Conservation (phyloP, 140 eudicot genomes). For the Bidens hawaiensis region DNA sequence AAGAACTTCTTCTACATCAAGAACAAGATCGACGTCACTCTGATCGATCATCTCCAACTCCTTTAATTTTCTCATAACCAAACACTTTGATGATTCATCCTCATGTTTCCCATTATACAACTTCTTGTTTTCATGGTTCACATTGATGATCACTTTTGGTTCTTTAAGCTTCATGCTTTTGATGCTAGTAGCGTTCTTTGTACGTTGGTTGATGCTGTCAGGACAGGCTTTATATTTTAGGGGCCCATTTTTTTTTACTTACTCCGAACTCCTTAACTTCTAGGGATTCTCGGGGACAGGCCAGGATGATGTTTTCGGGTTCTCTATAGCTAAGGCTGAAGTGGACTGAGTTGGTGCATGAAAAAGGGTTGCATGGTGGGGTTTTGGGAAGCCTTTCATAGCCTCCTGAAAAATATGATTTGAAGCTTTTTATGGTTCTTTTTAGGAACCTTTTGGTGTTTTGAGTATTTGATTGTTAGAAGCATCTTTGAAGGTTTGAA, state of each 20-base stretch:
- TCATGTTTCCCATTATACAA: background rate
- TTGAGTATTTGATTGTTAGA: conserved; percentile 26
- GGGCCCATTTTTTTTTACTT: too few species aligned
- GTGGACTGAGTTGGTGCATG: conserved; percentile 20
- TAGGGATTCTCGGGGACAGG: too few species aligned
- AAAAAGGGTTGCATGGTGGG: conserved; percentile 33
- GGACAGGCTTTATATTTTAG: too few species aligned
- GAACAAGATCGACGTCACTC: conserved; percentile 36
- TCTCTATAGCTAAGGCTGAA: conserved; percentile 23
- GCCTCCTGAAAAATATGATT: conserved; percentile 39
- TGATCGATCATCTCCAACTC: conserved; percentile 51
- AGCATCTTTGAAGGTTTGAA: conserved; percentile 34
- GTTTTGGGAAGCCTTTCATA: conserved; percentile 55
- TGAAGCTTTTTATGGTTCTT: conserved; percentile 39
- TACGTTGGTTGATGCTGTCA: too few species aligned
- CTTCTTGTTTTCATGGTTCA: conserved; percentile 10
- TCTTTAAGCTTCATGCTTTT: conserved; percentile 1
- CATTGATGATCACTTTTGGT: conserved; percentile 16
- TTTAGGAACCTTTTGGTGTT: conserved; percentile 54
- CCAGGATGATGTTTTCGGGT: too few species aligned
- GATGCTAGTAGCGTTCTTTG: background rate
- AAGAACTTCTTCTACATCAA: conserved; percentile 56
- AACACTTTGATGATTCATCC: conserved; percentile 25
- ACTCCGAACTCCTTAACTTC: too few species aligned
- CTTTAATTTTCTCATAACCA: conserved; percentile 40